Conservation (phyloP, 768 basidiomycete genomes). For the Amanita thiersii region DNA sequence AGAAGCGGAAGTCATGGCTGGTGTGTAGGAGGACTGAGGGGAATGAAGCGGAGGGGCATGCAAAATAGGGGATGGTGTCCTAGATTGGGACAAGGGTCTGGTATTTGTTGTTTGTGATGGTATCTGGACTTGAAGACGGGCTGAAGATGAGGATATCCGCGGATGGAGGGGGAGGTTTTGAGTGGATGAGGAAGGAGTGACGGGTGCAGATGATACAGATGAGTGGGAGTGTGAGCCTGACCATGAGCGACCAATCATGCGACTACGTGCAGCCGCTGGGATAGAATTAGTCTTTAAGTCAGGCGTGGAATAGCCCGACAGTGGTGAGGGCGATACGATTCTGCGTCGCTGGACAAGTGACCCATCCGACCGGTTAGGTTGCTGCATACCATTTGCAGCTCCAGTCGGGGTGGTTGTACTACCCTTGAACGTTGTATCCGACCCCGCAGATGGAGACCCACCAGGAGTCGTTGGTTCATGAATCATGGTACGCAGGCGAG, state of each 20-base stretch:
- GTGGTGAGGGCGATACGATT: slow-evolving; percentile 1
- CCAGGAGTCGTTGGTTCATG: slow-evolving; percentile 2
- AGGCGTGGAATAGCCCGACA: background rate
- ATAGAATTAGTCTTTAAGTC: background rate
- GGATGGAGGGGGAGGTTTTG: background rate
- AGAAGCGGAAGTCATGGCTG: background rate
- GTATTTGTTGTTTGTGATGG: background rate
- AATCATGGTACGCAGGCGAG: slow-evolving; percentile 10
- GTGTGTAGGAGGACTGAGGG: background rate
- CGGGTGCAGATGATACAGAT: background rate
- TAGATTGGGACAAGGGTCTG: background rate
- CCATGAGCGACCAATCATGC: background rate
- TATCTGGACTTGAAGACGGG: background rate
- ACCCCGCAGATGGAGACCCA: background rate
- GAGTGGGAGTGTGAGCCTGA: background rate
- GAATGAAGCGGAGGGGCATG: background rate
- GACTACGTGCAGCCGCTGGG: background rate
- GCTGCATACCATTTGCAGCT: background rate
- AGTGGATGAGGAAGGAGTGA: slow-evolving; percentile 2
- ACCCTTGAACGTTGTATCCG: slow-evolving; percentile 1
- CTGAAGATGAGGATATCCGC: background rate
- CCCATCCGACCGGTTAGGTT: background rate
- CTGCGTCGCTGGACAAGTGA: background rate
- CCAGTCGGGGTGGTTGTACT: background rate
- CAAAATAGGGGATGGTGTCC: slow-evolving; percentile 5